A percentile compares a stretch with the other conserved stretches of the same genome.
Evolutionary conservation across 345 rosid genomes (phyloP).

Genomic region (Capsella bursapastoris): DNA sequence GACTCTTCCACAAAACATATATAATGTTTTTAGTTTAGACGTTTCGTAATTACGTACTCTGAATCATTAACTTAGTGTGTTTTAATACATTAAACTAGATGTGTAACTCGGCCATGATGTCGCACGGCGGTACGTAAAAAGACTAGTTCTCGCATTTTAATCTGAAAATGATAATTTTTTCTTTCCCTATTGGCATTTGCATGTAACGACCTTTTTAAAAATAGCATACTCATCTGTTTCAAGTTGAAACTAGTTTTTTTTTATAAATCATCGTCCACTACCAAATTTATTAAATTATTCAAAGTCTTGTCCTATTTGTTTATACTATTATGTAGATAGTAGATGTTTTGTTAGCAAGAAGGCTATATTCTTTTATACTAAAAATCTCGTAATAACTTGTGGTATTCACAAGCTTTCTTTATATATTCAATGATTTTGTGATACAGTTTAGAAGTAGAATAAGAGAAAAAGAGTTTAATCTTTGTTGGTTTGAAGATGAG

Average conservation of each 20-base stretch:
- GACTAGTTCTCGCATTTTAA: too few species aligned
- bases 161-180: too few species aligned
- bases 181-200: too few species aligned
- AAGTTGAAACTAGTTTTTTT: slow-evolving; percentile 31
- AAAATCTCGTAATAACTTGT: background rate
- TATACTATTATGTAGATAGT: background rate
- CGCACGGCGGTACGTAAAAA: too few species aligned
- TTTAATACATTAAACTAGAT: too few species aligned
- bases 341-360: background rate
- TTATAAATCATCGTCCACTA: background rate
- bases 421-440: background rate
- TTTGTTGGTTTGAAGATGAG: slow-evolving; percentile 5
- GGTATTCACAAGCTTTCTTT: background rate
- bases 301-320: background rate
- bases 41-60: too few species aligned
- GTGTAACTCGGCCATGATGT: too few species aligned
- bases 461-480: slow-evolving; percentile 2
- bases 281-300: background rate
- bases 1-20: slow-evolving; percentile 14
- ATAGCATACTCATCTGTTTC: slow-evolving; percentile 19
- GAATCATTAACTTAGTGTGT: too few species aligned
- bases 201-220: too few species aligned
- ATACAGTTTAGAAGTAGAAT: background rate
- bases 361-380: background rate
- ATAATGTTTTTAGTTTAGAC: background rate